Conservation (phyloP, 768 basidiomycete species). For the Cyclocybe aegerita region DNA sequence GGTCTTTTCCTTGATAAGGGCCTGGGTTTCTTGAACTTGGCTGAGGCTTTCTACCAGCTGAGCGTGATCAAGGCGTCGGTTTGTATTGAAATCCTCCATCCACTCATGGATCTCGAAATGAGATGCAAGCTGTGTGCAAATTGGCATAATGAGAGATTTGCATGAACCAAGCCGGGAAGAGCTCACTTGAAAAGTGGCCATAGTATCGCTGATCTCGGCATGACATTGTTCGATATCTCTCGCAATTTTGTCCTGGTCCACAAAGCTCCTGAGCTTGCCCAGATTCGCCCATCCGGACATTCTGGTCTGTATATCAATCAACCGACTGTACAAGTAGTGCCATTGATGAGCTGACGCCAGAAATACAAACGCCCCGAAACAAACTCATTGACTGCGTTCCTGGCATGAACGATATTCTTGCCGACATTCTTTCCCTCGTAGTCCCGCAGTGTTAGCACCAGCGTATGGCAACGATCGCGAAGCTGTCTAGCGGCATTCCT, state of each 20-base stretch:
- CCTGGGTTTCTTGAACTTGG: conserved; percentile 41
- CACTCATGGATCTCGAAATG: conserved; percentile 46
- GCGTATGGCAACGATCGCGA: conserved; percentile 42
- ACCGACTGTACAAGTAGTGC: conserved; percentile 8
- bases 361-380: not conserved
- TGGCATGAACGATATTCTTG: conserved; percentile 28
- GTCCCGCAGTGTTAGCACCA: conserved; percentile 39
- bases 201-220: conserved; percentile 41
- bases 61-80: conserved; percentile 38
- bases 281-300: conserved; percentile 47
- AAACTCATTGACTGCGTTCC: conserved; percentile 29
- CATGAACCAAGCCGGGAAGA: not conserved
- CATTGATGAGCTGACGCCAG: not conserved
- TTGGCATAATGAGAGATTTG: not conserved
- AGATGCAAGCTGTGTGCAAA: conserved; percentile 38
- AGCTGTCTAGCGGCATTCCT: conserved; percentile 46
- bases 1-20: conserved; percentile 30
- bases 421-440: conserved; percentile 29
- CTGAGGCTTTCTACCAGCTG: conserved; percentile 43
- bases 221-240: conserved; percentile 47
- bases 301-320: conserved; percentile 31
- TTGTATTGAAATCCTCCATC: conserved; percentile 43
- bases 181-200: conserved; percentile 46
- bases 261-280: conserved; percentile 38
- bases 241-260: conserved; percentile 43